Percentiles rank a stretch among this genome's conserved stretches.
phyloP scores from a whole-genome alignment of 2,329 filamentous ascomycete species.

The Kalmusia sp. region DNA sequence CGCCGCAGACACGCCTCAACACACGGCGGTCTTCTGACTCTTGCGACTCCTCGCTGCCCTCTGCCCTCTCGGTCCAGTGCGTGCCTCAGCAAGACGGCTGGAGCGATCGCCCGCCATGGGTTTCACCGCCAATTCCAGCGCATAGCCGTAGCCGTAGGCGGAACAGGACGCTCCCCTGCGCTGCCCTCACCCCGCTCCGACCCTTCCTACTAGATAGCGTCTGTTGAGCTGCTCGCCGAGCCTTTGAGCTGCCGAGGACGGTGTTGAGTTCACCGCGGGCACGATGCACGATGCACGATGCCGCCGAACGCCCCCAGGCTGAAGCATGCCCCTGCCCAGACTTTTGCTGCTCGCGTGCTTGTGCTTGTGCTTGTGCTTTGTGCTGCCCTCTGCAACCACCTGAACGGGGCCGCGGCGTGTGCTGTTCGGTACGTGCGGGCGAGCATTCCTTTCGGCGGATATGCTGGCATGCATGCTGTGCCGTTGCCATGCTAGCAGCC shows the following conservation, averaged over 20 bases:
- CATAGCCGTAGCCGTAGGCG: neutral
- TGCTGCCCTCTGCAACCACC: neutral
- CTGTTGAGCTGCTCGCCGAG: neutral
- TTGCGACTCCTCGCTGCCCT: too few relatives aligned
- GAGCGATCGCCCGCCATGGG: neutral
- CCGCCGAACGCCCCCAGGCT: too few relatives aligned
- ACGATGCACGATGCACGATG: too few relatives aligned
- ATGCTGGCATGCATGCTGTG: too few relatives aligned
- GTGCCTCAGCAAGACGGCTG: neutral
- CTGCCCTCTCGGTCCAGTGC: too few relatives aligned
- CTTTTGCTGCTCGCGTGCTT: slow-evolving; percentile 5
- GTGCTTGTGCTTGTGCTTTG: neutral
- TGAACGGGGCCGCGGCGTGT: too few relatives aligned
- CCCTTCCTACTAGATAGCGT: neutral
- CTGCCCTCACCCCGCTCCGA: neutral
- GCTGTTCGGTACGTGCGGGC: too few relatives aligned
- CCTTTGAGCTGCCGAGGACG: neutral
- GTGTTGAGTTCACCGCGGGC: too few relatives aligned
- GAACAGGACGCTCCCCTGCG: neutral
- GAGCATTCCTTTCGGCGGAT: too few relatives aligned
- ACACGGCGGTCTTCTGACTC: too few relatives aligned
- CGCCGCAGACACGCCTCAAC: neutral
- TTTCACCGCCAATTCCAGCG: slow-evolving; percentile 11
- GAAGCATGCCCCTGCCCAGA: slow-evolving; percentile 5
- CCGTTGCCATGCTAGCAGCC: too few relatives aligned